Evolutionary conservation across 768 basidiomycete genomes (phyloP), one percentile per base, ranked within the genome.

Genomic region (Royoungia palumana): DNA sequence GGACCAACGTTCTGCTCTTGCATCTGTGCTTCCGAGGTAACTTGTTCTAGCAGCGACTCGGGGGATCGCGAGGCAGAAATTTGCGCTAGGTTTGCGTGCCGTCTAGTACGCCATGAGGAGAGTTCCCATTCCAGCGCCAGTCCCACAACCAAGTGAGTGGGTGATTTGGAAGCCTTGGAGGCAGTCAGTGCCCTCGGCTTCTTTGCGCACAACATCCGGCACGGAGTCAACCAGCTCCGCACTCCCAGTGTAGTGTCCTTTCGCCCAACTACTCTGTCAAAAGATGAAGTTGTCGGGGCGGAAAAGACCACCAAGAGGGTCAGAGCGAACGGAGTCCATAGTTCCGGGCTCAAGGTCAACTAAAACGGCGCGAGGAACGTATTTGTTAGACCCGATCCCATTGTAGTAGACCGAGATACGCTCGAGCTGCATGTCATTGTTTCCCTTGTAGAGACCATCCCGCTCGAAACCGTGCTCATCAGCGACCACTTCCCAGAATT

Each of bases 121-220:
- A 39, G 96, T 97, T 71, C 96, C 96, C 95, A 99, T 98, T 75
- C 96, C 96, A 59, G 96, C 92, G 75, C 96, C 96, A 60, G 96
- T 99, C 72, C 95, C 96, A 75, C 96, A 96, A 75, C 96, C 94
- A 56, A 95, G 82, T 22, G 93, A 98, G 78, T 97, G 95, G 52
- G 94, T 95, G 71, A 98, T 92, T 72, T 98, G 94, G 89, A 99
- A 98, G 56, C 95, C 89, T 90, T 98, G 96, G 30, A 98, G 87
- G 70, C 87, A 93, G 73, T 98, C 96, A 54, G 90, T 93, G 35
- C 85, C 90, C 74, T 99, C 96, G 50, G 96, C 95, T 77, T 98
- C 95, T 77, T 95, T 96, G 63, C 96, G 89, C 47, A 98, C 94
- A 60, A 99, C 95, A 69, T 99, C 95, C 60, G 98, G 80, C 47